These are phyloP conservation scores for Teunomyces tritomae DNA, from an alignment of 805 yeast species.

Conservation along the genomic window DNA sequence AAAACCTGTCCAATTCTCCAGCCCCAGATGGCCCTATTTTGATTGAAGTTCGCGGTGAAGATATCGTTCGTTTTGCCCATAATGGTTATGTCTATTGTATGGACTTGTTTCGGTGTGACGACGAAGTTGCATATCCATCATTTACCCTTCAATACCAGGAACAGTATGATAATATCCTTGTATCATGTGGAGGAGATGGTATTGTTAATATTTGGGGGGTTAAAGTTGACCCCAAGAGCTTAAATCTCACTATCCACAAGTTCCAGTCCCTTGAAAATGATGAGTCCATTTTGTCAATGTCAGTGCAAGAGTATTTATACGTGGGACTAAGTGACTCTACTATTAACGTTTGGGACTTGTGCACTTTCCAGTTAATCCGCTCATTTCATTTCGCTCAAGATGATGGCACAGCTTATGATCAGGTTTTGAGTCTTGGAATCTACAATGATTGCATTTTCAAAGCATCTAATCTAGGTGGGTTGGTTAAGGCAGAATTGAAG, in stretches of 20 bases:
- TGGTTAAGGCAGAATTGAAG: slow-evolving; percentile 26
- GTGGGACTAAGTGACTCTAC: slow-evolving; percentile 77
- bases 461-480: slow-evolving; percentile 51
- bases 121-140: slow-evolving; percentile 5
- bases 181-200: slow-evolving; percentile 82
- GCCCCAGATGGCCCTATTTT: slow-evolving; percentile 25
- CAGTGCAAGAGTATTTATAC: slow-evolving; percentile 64
- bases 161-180: slow-evolving; percentile 12
- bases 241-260: slow-evolving; percentile 10
- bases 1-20: slow-evolving; percentile 12
- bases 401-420: slow-evolving; percentile 22
- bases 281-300: slow-evolving; percentile 70
- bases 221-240: slow-evolving; percentile 1
- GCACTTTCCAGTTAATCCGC: slow-evolving; percentile 68
- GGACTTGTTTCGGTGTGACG: slow-evolving; percentile 30
- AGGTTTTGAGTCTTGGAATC: slow-evolving; percentile 58
- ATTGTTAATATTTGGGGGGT: slow-evolving; percentile 74
- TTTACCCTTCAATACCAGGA: slow-evolving; percentile 11
- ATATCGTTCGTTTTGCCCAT: slow-evolving; percentile 80
- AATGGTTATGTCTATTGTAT: slow-evolving; percentile 84
- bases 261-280: slow-evolving; percentile 53
- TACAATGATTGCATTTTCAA: slow-evolving; percentile 58
- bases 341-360: slow-evolving; percentile 83
- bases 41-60: slow-evolving; percentile 64
- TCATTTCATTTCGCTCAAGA: slow-evolving; percentile 30